These are phyloP conservation scores for Trichoderma pleuroti DNA, from an alignment of 2,329 filamentous ascomycete genomes.

Conservation along the genomic window DNA sequence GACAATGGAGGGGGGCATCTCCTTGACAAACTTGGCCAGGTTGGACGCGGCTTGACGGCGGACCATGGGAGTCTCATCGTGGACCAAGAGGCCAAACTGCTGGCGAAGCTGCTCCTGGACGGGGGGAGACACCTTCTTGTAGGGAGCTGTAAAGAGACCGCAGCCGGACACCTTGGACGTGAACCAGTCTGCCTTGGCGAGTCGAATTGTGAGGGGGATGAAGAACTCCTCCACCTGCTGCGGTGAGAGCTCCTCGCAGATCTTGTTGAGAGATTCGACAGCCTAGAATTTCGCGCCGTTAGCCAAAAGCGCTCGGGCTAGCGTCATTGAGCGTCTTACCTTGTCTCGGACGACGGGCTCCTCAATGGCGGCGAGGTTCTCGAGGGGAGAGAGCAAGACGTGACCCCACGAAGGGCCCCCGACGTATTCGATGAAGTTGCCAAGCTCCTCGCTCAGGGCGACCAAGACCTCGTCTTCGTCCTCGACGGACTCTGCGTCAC, in stretches of 20 bases:
- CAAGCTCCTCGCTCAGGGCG: slow-evolving; percentile 93
- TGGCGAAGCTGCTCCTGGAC: slow-evolving; percentile 88
- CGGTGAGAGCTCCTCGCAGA: slow-evolving; percentile 85
- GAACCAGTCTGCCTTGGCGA: slow-evolving; percentile 99
- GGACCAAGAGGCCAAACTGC: slow-evolving; percentile 88
- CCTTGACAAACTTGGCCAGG: slow-evolving; percentile 94
- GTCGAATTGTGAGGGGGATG: slow-evolving; percentile 89
- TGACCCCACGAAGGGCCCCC: slow-evolving; percentile 91
- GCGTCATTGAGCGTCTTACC: slow-evolving; percentile 49
- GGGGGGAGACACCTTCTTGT: slow-evolving; percentile 82
- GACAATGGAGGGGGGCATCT: slow-evolving; percentile 86
- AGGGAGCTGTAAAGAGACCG: slow-evolving; percentile 89
- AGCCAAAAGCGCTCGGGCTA: slow-evolving; percentile 1
- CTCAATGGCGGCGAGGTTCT: slow-evolving; percentile 97
- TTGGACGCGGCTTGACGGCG: slow-evolving; percentile 95
- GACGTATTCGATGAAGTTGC: slow-evolving; percentile 95
- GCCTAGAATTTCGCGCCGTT: slow-evolving; percentile 54
- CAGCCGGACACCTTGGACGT: slow-evolving; percentile 98
- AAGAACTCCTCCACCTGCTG: slow-evolving; percentile 97
- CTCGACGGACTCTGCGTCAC: slow-evolving; percentile 82
- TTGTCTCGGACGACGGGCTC: slow-evolving; percentile 97
- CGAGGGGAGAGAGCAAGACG: slow-evolving; percentile 91
- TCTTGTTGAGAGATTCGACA: slow-evolving; percentile 98
- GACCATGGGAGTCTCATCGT: slow-evolving; percentile 99
- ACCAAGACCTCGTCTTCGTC: slow-evolving; percentile 98